Base-by-base conservation (phyloP, 83 land plant genomes). In the Diphasiastrum complanatum region DNA sequence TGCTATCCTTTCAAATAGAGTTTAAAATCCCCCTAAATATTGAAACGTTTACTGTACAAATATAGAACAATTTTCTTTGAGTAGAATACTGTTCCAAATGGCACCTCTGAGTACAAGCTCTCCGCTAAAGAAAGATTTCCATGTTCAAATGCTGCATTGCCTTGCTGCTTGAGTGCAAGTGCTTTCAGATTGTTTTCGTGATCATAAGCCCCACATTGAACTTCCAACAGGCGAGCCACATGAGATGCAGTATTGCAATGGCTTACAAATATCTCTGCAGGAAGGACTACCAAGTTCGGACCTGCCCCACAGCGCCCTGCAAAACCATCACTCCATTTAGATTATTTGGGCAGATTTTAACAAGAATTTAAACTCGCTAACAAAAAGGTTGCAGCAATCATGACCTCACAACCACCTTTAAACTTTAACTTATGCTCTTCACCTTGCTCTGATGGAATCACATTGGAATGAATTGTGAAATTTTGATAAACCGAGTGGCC, bases 221-320 rank as follows among this genome's bases (percentile, higher is more conserved):
- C 50, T 23, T 68, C 67, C 65, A 87, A 60, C 19, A 87, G 45
- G 46, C 78, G 72, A 23, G 96, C 87, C 16, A 82, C 91, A 35
- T 73, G 78, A 8, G 79, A 75, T 1, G 96, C 72, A 3, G 95
- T 87, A 45, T 72, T 78, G 66, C 95, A 92, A 59, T 92, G 87
- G 34, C 82, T 69, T 40, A 88, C 75, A 12, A 83, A n/a, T 25
- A 64, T 55, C 26, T 69, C 85, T 0, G 25, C 74, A 14, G 98
- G 98, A 11, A 92, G 78, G 11, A 78, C 66, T 20, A 76, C 87
- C 53, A 88, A 46, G 65, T 92, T 92, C 38, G 98, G 98, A 0
- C 98, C 98, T 47, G 79, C 46, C 18, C 98, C 98, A 70, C 98
- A 92, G 16, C 77, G 78, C 16, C 95, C 80, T 78, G 63, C 26